Evolutionary conservation across 2,329 filamentous ascomycete species (phyloP), one percentile per base, ranked within the genome.

Genomic region (Talaromyces pinophilus): DNA sequence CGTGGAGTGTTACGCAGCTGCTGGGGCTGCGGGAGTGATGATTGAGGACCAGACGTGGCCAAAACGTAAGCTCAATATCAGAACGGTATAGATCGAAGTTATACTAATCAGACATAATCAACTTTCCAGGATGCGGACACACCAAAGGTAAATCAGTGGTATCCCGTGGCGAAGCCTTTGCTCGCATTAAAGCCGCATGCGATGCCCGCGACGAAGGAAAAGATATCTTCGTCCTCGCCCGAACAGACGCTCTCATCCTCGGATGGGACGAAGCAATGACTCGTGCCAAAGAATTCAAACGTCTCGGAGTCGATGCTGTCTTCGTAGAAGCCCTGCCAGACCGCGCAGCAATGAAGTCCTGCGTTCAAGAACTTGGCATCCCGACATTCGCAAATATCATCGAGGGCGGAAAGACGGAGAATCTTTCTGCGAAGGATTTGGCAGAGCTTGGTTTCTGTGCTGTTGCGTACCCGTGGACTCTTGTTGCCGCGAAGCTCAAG

Each of bases 11-110:
- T 84, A 83, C 72, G 79, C 80, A 46, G 77, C 79, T 54, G 76
- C 82, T 1, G 83, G 83, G 25, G 80, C 85, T 19, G 83, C 84
- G 1, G 83, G 79, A 0, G 72, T 85, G 13, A 83, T 85, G 70
- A 79, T 85, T 65, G 83, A 86, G 72, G 83, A 85, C 72, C 82
- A 85, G 71, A 78, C 83, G 1, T 84, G 81, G 81, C 68, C 70
- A 59, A 73, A 73, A 22, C 80, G 82, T 83, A 64, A 69, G 77
- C 15, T n/a, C 19, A 25, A 15, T 25, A 25, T 25, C 19, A 48
- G 22, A 7, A 42, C 13, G 0, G 15, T 11, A 3, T 25, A 48
- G 19, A 25, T 48, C 22, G 15, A 15, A 48, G 11, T 15, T 25
- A 48, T 48, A 48, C 4, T 25, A 15, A 48, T 48, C 4, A 13